Evolutionary conservation across 306 rosid genomes (phyloP), one percentile per base, ranked within the genome.

Genomic region (Vicia sativa): DNA sequence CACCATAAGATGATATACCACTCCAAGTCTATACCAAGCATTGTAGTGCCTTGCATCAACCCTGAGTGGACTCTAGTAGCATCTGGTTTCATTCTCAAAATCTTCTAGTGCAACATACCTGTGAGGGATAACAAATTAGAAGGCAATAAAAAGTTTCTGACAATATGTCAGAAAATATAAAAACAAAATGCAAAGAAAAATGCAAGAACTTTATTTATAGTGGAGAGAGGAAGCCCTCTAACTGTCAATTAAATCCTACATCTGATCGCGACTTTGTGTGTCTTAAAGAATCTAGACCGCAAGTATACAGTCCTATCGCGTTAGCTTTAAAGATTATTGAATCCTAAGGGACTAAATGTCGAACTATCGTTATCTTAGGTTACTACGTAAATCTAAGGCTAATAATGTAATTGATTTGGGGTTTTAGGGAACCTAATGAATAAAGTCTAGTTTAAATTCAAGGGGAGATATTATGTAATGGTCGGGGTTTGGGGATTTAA

Each of bases 1-100:
- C 69, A 93, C 98, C 99, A 91, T 95, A 44, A 95, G 67, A 91
- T n/a, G 87, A 81, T 88, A 88, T 65, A 88, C 78, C 96, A 95
- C 88, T 53, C 99, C 99, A 75, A 95, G 99, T 74, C 99, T 97
- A 84, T 88, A 88, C 97, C 99, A 90, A 62, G 99, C 77, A 43
- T 90, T 95, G 63, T 90, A 95, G 70, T 95, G 99, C 76, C 99
- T 90, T 65, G 85, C 70, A 82, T 95, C 97, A 75, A 88, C 87
- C 72, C 79, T 89, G 52, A 95, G 96, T 50, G 97, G 92, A 78
- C 86, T 88, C 83, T 90, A 96, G 75, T 90, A 90, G 87, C 92
- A 80, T 85, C 88, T 88, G 28, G 85, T 85, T 74, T 96, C 99
- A 73, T 87, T 90, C 77, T 90, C 97, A 87, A 82, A 95, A 88